Percentiles rank a stretch among this genome's conserved stretches.
These are phyloP conservation scores for Pisolithus thermaeus DNA, from an alignment of 1,284 basidiomycete species.

Conservation along the genomic window DNA sequence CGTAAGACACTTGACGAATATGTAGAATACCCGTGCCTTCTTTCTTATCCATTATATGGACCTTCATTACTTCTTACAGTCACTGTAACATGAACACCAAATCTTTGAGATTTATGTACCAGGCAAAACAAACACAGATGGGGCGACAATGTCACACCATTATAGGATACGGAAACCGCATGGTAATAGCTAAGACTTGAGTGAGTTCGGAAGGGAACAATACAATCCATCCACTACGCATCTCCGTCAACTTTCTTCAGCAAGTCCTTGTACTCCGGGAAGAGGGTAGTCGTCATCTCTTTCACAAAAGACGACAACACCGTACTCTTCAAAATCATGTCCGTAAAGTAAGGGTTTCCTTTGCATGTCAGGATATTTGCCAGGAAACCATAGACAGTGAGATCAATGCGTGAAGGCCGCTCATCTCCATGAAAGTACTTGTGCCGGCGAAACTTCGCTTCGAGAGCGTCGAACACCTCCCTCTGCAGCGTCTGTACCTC, in stretches of 20 bases:
- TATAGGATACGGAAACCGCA: constrained; percentile 41
- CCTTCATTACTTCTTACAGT: constrained; percentile 60
- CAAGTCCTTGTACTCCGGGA: constrained; percentile 24
- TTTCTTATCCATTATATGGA: constrained; percentile 44
- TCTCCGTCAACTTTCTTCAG: constrained; percentile 8
- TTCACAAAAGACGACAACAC: constrained; percentile 17
- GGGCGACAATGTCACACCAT: too few relatives aligned
- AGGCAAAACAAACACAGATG: too few relatives aligned
- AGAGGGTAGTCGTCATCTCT: constrained; percentile 20
- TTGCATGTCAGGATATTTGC: constrained; percentile 20
- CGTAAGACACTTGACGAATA: constrained; percentile 64
- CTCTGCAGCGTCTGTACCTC: constrained; percentile 27
- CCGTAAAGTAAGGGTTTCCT: constrained; percentile 24
- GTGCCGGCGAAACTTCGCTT: constrained; percentile 18
- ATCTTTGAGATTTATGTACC: too few relatives aligned
- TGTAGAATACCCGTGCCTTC: constrained; percentile 43
- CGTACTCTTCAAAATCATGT: constrained; percentile 19
- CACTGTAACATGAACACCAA: constrained; percentile 25
- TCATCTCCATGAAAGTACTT: constrained; percentile 23
- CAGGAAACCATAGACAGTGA: constrained; percentile 27
- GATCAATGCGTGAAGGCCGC: constrained; percentile 26
- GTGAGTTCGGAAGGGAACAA: constrained; percentile 15
- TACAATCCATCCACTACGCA: constrained; percentile 30
- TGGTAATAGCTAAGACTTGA: constrained; percentile 33
- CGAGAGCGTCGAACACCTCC: constrained; percentile 28